Conservation (phyloP, 176 grass and related monocot genomes). For the maize (Zea mays) region Zm-B73-REFERENCE-NAM-5.0 NC_050098.1:24810501-24811000, state of each 20-base stretch:
- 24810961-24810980: neutral
- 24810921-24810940: constrained; percentile 4
- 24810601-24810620: constrained; percentile 64
- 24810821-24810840: constrained; percentile 1
- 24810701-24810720: constrained; percentile 12
- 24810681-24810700: constrained; percentile 98
- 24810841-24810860: neutral
- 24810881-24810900: neutral
- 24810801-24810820: constrained; percentile 9
- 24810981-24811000: constrained; percentile 15
- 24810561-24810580: constrained; percentile 97
- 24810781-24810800: neutral
- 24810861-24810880: neutral
- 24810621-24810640: constrained; percentile 78
- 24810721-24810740: constrained; percentile 24
- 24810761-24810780: constrained; percentile 25
- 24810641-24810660: constrained; percentile 85
- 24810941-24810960: neutral
- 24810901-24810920: constrained; percentile 28
- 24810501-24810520: constrained; percentile 68
- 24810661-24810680: constrained; percentile 97
- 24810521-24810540: constrained; percentile 91
- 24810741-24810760: constrained; percentile 21
- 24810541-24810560: constrained; percentile 80
- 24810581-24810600: constrained; percentile 96